Base-by-base conservation (phyloP, 169 alveolate genomes). In the Cryptosporidium ubiquitum region DNA sequence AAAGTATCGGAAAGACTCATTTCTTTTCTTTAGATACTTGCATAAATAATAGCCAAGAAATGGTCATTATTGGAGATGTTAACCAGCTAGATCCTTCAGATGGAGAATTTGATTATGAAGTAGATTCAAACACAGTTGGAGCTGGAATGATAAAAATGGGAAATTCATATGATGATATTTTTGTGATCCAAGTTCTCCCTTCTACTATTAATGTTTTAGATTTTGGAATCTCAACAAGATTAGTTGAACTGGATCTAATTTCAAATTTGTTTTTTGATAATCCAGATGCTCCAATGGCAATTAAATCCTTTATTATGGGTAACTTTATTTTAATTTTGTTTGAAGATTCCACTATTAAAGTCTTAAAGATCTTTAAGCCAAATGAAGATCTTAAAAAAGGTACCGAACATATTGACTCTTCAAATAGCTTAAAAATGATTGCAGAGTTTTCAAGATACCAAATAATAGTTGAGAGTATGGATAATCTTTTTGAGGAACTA, bases 211-310 rank as follows among this genome's bases (percentile, higher is more conserved):
- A 79, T 31, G 49, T 79, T 0, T 33, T 79, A 1, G 47, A 58
- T 33, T 79, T 23, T 61, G 79, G 58, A 31, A 26, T 79, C 18
- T n/a, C 18, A 23, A 39, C 51, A 20, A 79, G 89, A 79, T 16
- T 58, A n/a, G 26, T 42, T 18, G 89, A 79, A 39, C 29, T 79
- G 16, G 89, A 79, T n/a, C 52, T 79, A 0, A 23, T 40, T 23
- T 58, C 44, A 20, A 29, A 44, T 44, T 40, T 79, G 39, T 79
- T 79, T 20, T 39, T 20, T 23, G 61, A 61, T 66, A 40, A 31
- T n/a, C 44, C 52, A 1, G 89, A 79, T 61, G 89, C 89, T 60
- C 89, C 89, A 23, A 39, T 79, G 64, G 89, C 75, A 23, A 44
- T 64, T n/a, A 79, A 79, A 47, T 60, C 75, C 18, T 47, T 79